Base-by-base conservation (phyloP, 768 basidiomycete genomes). In the Suillus cothurnatus region DNA sequence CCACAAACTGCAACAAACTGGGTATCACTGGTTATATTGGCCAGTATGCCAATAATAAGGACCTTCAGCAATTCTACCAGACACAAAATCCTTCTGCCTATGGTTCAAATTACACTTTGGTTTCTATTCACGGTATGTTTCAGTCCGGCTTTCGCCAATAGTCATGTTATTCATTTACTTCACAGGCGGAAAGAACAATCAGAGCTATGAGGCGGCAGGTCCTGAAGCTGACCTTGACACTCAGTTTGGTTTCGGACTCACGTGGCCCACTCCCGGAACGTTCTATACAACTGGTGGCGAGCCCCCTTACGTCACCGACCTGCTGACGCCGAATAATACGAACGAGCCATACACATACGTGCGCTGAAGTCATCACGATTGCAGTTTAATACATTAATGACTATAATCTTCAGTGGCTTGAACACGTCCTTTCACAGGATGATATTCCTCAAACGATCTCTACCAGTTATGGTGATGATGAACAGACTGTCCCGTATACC, bases 391-490 rank as follows among this genome's bases (percentile, higher is more conserved):
- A 55, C 21, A 0, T 26, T 63, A 49, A 62, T 60, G 59, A 14
- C 45, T 57, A 60, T 0, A n/a, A 50, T 28, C 34, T 63, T 73
- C 49, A 88, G 80, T 92, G 90, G 90, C 76, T 92, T 21, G 81
- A 88, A 50, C 87, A 83, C 65, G 72, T 91, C 21, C 75, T 85
- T 0, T 69, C 67, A 17, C 81, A 84, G 23, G 61, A 76, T 14
- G 71, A 78, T 47, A 73, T 83, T 2, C 88, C 90, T 21, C 82
- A 85, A 66, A 79, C 85, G 9, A 90, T 93, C 49, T 89, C 89
- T 0, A 91, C 88, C 0, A 89, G 88, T 68, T 92, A 92, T 70
- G 88, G 83, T 4, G 90, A 92, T 57, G 84, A 86, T 63, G 91
- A 93, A 64, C 89, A 90, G 71, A 87, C 88, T 87, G 88, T 91